Conservation (phyloP, 495 filamentous ascomycete species). For the Cairneyella variabilis region DNA sequence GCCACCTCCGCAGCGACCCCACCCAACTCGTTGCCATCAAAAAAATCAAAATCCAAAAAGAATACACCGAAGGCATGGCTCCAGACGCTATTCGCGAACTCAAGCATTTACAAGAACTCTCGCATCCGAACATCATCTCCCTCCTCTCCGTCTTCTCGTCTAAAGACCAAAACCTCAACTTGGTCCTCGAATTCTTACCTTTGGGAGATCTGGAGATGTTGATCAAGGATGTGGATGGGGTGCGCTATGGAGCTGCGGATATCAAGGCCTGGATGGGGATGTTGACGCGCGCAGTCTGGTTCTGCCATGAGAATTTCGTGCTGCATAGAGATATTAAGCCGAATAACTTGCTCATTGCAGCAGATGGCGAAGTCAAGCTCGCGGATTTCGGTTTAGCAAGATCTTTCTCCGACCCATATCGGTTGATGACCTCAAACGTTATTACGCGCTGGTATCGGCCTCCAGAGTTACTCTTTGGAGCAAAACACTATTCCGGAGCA, state of each 20-base stretch:
- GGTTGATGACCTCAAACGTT: slow-evolving; percentile 87
- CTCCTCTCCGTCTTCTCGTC: slow-evolving; percentile 88
- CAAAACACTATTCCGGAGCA: slow-evolving; percentile 80
- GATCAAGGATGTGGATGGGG: slow-evolving; percentile 72
- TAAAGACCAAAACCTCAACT: slow-evolving; percentile 88
- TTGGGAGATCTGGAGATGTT: slow-evolving; percentile 89
- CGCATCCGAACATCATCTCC: slow-evolving; percentile 91
- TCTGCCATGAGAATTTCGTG: slow-evolving; percentile 92
- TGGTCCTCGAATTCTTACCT: slow-evolving; percentile 91
- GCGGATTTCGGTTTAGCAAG: slow-evolving; percentile 97
- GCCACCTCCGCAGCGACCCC: slow-evolving; percentile 66
- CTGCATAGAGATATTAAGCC: slow-evolving; percentile 99
- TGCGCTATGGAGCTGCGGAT: slow-evolving; percentile 74
- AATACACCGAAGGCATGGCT: slow-evolving; percentile 77
- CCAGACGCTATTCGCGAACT: slow-evolving; percentile 95
- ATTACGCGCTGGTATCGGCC: slow-evolving; percentile 97
- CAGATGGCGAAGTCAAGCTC: slow-evolving; percentile 88
- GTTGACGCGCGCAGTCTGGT: slow-evolving; percentile 90
- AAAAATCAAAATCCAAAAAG: slow-evolving; percentile 92
- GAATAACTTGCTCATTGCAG: slow-evolving; percentile 93
- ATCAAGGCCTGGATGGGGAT: slow-evolving; percentile 99
- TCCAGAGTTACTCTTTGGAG: slow-evolving; percentile 88
- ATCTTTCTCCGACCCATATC: slow-evolving; percentile 81
- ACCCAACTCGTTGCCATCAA: slow-evolving; percentile 84
- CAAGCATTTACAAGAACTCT: slow-evolving; percentile 91